Conservation (phyloP, 2,329 filamentous ascomycete species). For the Pleurostoma richardsiae region DNA sequence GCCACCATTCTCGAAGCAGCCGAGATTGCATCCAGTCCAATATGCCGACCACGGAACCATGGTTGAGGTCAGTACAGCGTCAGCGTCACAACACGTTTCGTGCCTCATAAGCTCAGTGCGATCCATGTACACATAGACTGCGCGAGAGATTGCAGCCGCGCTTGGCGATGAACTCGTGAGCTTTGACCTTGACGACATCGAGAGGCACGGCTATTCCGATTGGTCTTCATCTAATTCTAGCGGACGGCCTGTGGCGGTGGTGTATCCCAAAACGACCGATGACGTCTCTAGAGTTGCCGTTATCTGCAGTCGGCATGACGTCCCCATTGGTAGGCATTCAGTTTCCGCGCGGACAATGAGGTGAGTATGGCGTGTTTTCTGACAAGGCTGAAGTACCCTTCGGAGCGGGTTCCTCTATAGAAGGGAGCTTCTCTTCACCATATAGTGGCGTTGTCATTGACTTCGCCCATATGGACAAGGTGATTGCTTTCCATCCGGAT, state of each 20-base stretch:
- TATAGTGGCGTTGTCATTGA: slow-evolving; percentile 66
- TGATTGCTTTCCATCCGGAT: slow-evolving; percentile 59
- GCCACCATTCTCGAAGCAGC: too few relatives aligned
- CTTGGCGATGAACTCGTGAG: slow-evolving; percentile 57
- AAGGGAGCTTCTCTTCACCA: slow-evolving; percentile 66
- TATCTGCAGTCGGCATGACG: slow-evolving; percentile 54
- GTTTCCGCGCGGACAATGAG: neutral
- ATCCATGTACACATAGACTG: slow-evolving; percentile 35
- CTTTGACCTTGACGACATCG: slow-evolving; percentile 59
- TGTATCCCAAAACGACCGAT: slow-evolving; percentile 58
- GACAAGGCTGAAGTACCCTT: slow-evolving; percentile 41
- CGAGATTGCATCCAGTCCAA: neutral
- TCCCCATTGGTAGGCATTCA: slow-evolving; percentile 65
- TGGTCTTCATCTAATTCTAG: slow-evolving; percentile 66
- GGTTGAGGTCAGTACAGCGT: neutral
- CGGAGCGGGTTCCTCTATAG: slow-evolving; percentile 67
- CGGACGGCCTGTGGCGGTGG: slow-evolving; percentile 58
- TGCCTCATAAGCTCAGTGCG: neutral
- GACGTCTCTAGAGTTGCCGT: slow-evolving; percentile 60
- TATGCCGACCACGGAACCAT: neutral
- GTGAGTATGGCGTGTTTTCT: slow-evolving; percentile 32
- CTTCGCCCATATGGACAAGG: slow-evolving; percentile 61
- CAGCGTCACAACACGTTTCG: neutral
- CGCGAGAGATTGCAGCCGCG: slow-evolving; percentile 43
- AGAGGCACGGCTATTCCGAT: slow-evolving; percentile 63